Percentiles rank a stretch among this genome's conserved stretches.
Evolutionary conservation across 257 asterid species (phyloP).

Genomic region (Capsicum pubescens): DNA sequence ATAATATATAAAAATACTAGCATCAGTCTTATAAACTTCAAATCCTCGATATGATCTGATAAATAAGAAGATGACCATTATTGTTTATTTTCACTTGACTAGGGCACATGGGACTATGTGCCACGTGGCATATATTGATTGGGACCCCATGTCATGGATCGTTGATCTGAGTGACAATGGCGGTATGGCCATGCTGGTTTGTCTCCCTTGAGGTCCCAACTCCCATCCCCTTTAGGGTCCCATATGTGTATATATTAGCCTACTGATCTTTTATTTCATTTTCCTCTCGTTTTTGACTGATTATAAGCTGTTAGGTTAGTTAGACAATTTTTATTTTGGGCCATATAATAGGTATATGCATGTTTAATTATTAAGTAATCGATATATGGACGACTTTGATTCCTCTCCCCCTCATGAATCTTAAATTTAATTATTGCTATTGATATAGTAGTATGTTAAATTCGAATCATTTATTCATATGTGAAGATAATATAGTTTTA

Average conservation of each 20-base stretch:
- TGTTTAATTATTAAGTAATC: neutral
- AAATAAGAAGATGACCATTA: neutral
- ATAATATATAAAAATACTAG: too few relatives aligned
- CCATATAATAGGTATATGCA: neutral
- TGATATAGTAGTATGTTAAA: too few relatives aligned
- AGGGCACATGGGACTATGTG: conserved; percentile 42
- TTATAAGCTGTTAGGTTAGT: neutral
- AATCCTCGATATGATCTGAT: neutral
- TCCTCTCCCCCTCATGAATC: too few relatives aligned
- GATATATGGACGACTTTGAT: neutral
- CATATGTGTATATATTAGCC: conserved; percentile 25
- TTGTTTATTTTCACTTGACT: conserved; percentile 32
- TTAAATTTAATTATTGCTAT: too few relatives aligned
- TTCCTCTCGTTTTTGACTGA: neutral
- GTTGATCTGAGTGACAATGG: conserved; percentile 43
- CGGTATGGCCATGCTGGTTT: conserved; percentile 56
- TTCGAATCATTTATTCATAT: neutral
- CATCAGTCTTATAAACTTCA: neutral
- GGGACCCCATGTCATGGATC: conserved; percentile 41
- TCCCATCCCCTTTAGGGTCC: conserved; percentile 26
- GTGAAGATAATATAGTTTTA: neutral
- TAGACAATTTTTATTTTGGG: neutral
- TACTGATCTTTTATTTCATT: neutral
- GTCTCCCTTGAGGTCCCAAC: conserved; percentile 42
- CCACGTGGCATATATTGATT: conserved; percentile 38